A percentile compares a stretch with the other conserved stretches of the same genome.
Evolutionary conservation across 1,284 basidiomycete species (phyloP).

Genomic region (Austroboletus rostrupii): DNA sequence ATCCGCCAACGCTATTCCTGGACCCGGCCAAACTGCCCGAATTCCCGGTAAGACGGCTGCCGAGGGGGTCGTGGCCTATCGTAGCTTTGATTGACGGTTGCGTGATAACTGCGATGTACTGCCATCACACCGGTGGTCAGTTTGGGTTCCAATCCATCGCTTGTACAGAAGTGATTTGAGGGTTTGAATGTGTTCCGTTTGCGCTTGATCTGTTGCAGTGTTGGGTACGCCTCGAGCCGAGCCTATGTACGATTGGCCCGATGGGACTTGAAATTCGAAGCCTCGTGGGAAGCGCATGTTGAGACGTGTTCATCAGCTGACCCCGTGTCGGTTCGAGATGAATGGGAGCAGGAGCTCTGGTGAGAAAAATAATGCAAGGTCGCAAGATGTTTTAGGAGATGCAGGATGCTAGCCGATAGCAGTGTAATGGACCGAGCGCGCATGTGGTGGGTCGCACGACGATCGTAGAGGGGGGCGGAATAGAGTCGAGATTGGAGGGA

Average conservation of each 20-base stretch:
- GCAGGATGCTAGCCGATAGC: slow-evolving; percentile 14
- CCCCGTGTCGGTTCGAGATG: slow-evolving; percentile 6
- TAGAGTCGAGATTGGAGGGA: not conserved
- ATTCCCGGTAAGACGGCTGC: not conserved
- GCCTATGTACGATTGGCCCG: slow-evolving; percentile 9
- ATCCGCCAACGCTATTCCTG: not conserved
- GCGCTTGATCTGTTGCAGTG: not conserved
- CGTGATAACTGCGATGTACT: not conserved
- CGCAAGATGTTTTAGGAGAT: slow-evolving; percentile 1
- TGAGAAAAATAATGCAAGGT: slow-evolving; percentile 1
- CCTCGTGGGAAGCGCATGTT: slow-evolving; percentile 29
- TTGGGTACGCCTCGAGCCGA: slow-evolving; percentile 4
- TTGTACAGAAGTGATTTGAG: not conserved
- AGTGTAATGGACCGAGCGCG: not conserved
- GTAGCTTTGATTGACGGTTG: not conserved
- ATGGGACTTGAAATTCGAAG: slow-evolving; percentile 19
- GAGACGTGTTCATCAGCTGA: slow-evolving; percentile 24
- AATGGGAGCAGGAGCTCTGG: slow-evolving; percentile 4
- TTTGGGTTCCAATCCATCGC: not conserved
- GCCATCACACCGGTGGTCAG: not conserved
- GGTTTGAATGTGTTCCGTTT: not conserved
- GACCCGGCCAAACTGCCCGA: not conserved
- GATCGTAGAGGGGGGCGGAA: slow-evolving; percentile 1
- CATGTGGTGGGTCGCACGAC: slow-evolving; percentile 12
- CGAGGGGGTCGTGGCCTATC: not conserved